A percentile compares a stretch with the other conserved stretches of the same genome.
Conservation (phyloP, 2,329 filamentous ascomycete genomes). For the Ustulina deusta region DNA sequence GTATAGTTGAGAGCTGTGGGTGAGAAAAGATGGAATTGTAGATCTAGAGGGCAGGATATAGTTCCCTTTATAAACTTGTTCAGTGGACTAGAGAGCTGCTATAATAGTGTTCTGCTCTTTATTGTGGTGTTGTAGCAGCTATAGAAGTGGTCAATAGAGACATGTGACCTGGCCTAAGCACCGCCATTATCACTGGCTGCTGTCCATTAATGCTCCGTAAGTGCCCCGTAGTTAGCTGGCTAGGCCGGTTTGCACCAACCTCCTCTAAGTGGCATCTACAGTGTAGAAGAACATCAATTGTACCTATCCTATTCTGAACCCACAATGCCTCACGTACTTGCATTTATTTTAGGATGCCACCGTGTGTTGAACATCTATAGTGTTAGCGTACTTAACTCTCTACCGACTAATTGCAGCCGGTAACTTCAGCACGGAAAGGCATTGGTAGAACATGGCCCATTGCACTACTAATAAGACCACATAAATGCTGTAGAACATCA, state of each 20-base stretch:
- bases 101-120: neutral
- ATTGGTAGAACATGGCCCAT: too few species aligned
- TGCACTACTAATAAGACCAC: too few species aligned
- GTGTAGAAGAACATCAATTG: neutral
- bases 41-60: too few species aligned
- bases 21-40: neutral
- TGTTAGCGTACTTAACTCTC: too few species aligned
- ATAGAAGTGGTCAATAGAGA: neutral
- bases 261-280: neutral
- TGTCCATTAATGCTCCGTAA: neutral
- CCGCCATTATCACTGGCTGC: neutral
- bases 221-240: too few species aligned
- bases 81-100: neutral
- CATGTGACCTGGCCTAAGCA: conserved; percentile 2
- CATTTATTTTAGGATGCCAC: neutral
- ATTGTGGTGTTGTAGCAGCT: conserved; percentile 1
- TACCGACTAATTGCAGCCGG: neutral
- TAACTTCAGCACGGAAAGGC: too few species aligned
- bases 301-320: neutral
- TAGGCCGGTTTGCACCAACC: neutral
- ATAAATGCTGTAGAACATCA: too few species aligned
- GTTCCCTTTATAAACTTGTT: neutral
- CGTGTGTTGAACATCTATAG: neutral
- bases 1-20: neutral
- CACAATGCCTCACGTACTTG: neutral